Percentiles rank a stretch among this genome's conserved stretches.
phyloP scores from a whole-genome alignment of 148 eudicot species.

The Diospyros kaki region DNA sequence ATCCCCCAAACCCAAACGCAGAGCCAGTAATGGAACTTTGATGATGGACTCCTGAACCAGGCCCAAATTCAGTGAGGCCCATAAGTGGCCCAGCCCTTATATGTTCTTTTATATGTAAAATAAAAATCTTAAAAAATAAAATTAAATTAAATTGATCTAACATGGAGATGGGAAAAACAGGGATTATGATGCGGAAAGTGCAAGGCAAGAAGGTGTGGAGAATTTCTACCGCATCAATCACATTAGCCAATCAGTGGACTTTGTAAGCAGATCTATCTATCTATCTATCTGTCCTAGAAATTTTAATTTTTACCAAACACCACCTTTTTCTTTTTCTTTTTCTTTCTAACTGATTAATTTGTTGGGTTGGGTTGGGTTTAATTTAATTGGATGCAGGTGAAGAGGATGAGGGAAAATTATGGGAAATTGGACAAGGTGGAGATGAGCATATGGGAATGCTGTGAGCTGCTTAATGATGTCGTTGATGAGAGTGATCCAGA shows the following conservation, averaged over 20 bases:
- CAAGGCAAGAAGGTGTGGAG: slow-evolving; percentile 69
- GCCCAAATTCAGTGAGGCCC: too few relatives aligned
- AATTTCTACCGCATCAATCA: slow-evolving; percentile 63
- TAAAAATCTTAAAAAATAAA: too few relatives aligned
- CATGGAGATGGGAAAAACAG: slow-evolving; percentile 28
- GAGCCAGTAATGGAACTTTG: too few relatives aligned
- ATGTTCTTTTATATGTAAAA: too few relatives aligned
- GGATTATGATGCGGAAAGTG: slow-evolving; percentile 69
- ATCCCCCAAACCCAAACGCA: too few relatives aligned
- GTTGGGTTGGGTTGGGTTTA: too few relatives aligned
- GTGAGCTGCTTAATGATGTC: slow-evolving; percentile 75
- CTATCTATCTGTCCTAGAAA: too few relatives aligned
- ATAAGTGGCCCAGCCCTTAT: too few relatives aligned
- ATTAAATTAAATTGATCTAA: background rate
- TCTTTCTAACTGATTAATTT: too few relatives aligned
- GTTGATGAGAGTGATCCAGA: slow-evolving; percentile 96
- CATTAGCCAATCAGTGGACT: slow-evolving; percentile 62
- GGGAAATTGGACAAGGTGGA: slow-evolving; percentile 65
- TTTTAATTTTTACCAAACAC: too few relatives aligned
- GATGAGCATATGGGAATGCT: slow-evolving; percentile 98
- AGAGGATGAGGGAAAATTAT: slow-evolving; percentile 72
- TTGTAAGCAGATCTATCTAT: slow-evolving; percentile 36
- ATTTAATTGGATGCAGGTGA: slow-evolving; percentile 43
- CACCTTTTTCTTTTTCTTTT: too few relatives aligned
- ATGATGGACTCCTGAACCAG: too few relatives aligned